Evolutionary conservation across 179 eudicot species (phyloP).

Genomic region (Spergularia azorica): DNA sequence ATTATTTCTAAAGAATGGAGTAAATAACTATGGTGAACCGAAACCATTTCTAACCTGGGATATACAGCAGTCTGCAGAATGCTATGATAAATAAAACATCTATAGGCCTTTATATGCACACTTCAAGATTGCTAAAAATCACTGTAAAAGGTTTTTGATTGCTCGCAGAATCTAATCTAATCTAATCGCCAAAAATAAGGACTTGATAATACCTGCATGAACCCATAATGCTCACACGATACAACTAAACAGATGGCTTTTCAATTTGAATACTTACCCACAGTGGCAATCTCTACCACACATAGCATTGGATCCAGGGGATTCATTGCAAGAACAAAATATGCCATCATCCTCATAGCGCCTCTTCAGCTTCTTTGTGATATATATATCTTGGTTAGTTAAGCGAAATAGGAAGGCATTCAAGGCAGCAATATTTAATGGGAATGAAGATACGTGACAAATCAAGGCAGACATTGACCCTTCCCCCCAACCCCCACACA

Average conservation of each 20-base stretch:
- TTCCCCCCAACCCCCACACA: not conserved
- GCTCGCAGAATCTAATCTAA: not conserved
- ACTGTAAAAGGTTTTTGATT: not conserved
- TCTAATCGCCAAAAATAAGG: not conserved
- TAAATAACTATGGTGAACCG: not conserved
- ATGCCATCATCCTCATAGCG: slow-evolving; percentile 96
- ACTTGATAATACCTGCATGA: not conserved
- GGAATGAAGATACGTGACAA: not conserved
- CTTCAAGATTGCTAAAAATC: not conserved
- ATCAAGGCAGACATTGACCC: not conserved
- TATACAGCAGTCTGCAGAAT: not conserved
- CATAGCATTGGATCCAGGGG: slow-evolving; percentile 56
- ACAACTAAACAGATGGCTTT: slow-evolving; percentile 14
- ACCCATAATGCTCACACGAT: not conserved
- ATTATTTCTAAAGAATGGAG: not conserved
- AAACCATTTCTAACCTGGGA: not conserved
- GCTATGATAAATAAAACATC: not conserved
- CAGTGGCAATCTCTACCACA: slow-evolving; percentile 97
- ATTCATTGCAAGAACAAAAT: slow-evolving; percentile 81
- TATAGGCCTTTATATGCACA: not conserved
- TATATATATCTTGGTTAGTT: slow-evolving; percentile 75
- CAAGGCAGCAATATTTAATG: not conserved
- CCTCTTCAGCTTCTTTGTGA: slow-evolving; percentile 72
- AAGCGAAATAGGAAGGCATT: slow-evolving; percentile 4
- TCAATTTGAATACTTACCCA: slow-evolving; percentile 56